These are phyloP conservation scores for Diaporthe humulicola DNA, from an alignment of 2,329 filamentous ascomycete genomes.

Conservation along the genomic window DNA sequence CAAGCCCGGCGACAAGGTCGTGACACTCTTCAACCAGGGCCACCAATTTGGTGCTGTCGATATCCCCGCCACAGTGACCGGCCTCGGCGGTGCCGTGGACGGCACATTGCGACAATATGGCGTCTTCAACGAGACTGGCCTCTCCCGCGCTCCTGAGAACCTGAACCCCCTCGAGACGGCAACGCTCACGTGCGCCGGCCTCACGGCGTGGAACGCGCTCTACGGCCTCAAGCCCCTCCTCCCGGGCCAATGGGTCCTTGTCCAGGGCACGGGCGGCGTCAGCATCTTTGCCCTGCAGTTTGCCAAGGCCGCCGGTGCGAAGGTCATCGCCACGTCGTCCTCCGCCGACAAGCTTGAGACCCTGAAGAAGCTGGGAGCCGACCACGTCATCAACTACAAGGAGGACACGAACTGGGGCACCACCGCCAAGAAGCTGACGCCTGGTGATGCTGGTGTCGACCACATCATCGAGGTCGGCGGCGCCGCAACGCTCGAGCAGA, in stretches of 20 bases:
- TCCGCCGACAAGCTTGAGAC: conserved; percentile 61
- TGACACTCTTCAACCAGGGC: conserved; percentile 73
- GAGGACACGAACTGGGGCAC: conserved; percentile 66
- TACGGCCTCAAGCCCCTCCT: conserved; percentile 67
- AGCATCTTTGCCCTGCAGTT: conserved; percentile 74
- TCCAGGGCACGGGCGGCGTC: conserved; percentile 80
- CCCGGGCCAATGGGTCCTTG: conserved; percentile 71
- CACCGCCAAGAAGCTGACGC: conserved; percentile 63
- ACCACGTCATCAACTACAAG: conserved; percentile 70
- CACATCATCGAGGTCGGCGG: conserved; percentile 71
- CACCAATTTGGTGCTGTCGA: conserved; percentile 62
- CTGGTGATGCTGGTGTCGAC: conserved; percentile 60
- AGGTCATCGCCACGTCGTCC: conserved; percentile 70
- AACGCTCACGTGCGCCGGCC: conserved; percentile 69
- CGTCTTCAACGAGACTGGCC: conserved; percentile 75
- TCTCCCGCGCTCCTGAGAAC: conserved; percentile 73
- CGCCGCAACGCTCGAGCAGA: conserved; percentile 61
- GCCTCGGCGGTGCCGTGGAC: conserved; percentile 77
- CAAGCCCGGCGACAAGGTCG: conserved; percentile 65
- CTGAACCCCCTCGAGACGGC: conserved; percentile 66
- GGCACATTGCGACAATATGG: conserved; percentile 78
- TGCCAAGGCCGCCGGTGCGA: conserved; percentile 63
- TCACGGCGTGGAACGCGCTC: conserved; percentile 77
- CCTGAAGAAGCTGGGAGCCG: conserved; percentile 65
- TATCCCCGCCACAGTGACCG: conserved; percentile 56